These are phyloP conservation scores for Coemansia sp. DNA, from an alignment of 192 early-diverging fungal genomes.

Conservation along the genomic window DNA sequence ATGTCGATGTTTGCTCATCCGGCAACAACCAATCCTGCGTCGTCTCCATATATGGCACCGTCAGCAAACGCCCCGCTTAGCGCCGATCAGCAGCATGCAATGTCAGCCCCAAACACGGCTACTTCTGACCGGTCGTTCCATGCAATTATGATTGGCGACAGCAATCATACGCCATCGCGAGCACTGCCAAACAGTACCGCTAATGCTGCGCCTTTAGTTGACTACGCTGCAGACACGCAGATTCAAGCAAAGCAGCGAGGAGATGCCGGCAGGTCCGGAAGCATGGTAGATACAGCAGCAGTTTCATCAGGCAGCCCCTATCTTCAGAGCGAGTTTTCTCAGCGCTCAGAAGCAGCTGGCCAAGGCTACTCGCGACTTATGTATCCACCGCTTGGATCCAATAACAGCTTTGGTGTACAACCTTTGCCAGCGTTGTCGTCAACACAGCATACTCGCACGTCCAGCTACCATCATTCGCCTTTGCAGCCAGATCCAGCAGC, in stretches of 20 bases:
- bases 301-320: conserved; percentile 32
- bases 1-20: conserved; percentile 22
- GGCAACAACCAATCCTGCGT: background rate
- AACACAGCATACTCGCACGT: conserved; percentile 11
- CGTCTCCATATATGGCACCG: conserved; percentile 9
- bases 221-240: conserved; percentile 11
- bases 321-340: conserved; percentile 11
- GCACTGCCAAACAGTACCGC: conserved; percentile 1
- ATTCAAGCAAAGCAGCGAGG: conserved; percentile 25
- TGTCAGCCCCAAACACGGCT: conserved; percentile 28
- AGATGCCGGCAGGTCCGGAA: conserved; percentile 9
- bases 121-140: conserved; percentile 46
- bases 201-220: conserved; percentile 1
- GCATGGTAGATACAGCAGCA: conserved; percentile 21
- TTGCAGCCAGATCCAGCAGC: background rate
- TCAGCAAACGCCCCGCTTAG: background rate
- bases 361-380: conserved; percentile 15
- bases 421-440: background rate
- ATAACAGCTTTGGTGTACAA: background rate
- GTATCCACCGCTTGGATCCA: conserved; percentile 19
- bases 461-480: conserved; percentile 11
- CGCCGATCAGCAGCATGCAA: conserved; percentile 14
- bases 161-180: conserved; percentile 14
- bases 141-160: conserved; percentile 50
- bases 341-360: conserved; percentile 1